Base-by-base conservation (phyloP, 108 stramenopile genomes). In the Epithemia pelagica region DNA sequence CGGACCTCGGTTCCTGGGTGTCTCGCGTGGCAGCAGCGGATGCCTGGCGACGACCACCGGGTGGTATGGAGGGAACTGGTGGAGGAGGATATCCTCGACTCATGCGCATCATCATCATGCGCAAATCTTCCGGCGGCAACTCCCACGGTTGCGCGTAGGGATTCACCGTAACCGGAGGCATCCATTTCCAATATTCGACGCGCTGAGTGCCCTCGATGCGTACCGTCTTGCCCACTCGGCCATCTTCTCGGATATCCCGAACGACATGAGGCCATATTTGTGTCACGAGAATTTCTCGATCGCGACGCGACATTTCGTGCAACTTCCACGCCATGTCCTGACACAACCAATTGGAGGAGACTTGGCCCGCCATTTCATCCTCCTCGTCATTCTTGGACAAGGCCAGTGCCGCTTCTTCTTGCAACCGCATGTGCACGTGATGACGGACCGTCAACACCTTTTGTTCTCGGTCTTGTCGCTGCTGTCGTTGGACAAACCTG, bases 211-310 rank as follows among this genome's bases (percentile, higher is more conserved):
- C 56, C 56, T 7, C 25, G 56, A 58, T 21, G 26, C 56, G 25
- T 27, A 58, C 25, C 25, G 56, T 18, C 5, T 19, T 58, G 26
- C 56, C 25, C 5, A 58, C 21, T 5, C 56, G 56, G 26, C 26
- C 26, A 27, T 58, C 56, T 27, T 58, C 25, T 7, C 21, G 56
- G 25, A 58, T 21, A 27, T 58, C 56, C 8, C 26, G 56, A 7
- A 58, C 56, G 7, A 58, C 26, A 8, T 58, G 21, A 5, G 56
- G 56, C 56, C 56, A 58, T 7, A 58, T 58, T 23, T 27, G 56
- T 19, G 22, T 58, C 56, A 58, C 21, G 22, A 58, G 7, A 8
- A 23, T 8, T 5, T 58, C 18, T 26, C 56, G 56, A 7, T 27
- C 56, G 7, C 26, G 56, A 7, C 56, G 56, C 25, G 56, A 58